These are phyloP conservation scores for Citrus trifoliata DNA, from an alignment of 345 rosid genomes.

Conservation along the genomic window DNA sequence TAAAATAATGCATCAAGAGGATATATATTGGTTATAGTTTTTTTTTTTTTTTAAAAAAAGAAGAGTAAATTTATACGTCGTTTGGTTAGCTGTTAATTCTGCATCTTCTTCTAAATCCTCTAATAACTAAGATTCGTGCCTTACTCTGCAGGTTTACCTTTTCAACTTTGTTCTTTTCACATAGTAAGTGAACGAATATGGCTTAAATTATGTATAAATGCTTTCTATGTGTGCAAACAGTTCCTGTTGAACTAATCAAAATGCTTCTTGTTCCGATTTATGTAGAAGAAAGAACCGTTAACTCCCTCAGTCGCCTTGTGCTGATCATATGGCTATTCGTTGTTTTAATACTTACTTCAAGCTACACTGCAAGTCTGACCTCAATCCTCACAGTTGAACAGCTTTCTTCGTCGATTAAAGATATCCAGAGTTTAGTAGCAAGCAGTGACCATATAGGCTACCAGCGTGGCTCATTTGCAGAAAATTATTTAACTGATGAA, in stretches of 20 bases:
- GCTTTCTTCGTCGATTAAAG: slow-evolving; percentile 8
- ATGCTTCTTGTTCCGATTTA: not conserved
- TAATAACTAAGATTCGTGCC: not conserved
- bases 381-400: slow-evolving; percentile 22
- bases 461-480: slow-evolving; percentile 16
- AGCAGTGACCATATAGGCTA: slow-evolving; percentile 8
- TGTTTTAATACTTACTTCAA: slow-evolving; percentile 22
- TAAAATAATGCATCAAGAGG: not conserved
- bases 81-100: not conserved
- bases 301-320: slow-evolving; percentile 10
- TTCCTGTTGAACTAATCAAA: not conserved
- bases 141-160: slow-evolving; percentile 21
- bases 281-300: slow-evolving; percentile 9
- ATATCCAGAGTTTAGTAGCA: not conserved
- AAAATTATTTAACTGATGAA: slow-evolving; percentile 4
- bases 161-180: slow-evolving; percentile 16
- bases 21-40: not conserved
- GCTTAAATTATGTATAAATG: not conserved
- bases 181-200: slow-evolving; percentile 8
- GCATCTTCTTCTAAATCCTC: not conserved
- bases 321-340: slow-evolving; percentile 20
- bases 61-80: too few species aligned
- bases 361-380: slow-evolving; percentile 28
- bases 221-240: not conserved
- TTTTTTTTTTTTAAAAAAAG: too few species aligned